A percentile compares a stretch with the other conserved stretches of the same genome.
phyloP scores from a whole-genome alignment of 805 yeast genomes.

The Teunomyces panamensis region DNA sequence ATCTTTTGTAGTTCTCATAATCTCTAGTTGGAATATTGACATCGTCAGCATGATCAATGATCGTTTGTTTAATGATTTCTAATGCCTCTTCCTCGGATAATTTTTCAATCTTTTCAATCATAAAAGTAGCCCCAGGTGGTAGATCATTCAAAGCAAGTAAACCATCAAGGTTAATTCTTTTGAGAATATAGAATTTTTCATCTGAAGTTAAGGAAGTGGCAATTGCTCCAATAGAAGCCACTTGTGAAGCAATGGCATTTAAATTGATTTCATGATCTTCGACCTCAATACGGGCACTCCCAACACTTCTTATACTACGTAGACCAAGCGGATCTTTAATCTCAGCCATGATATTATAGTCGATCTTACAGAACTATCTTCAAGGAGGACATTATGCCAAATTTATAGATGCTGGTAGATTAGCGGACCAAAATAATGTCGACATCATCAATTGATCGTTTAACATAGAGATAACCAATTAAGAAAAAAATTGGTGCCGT shows the following conservation, averaged over 20 bases:
- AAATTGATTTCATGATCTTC: slow-evolving; percentile 12
- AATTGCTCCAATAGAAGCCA: slow-evolving; percentile 23
- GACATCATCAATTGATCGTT: neutral
- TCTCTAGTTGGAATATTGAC: slow-evolving; percentile 32
- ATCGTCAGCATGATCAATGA: slow-evolving; percentile 38
- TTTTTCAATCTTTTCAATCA: slow-evolving; percentile 39
- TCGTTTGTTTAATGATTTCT: slow-evolving; percentile 36
- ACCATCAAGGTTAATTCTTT: slow-evolving; percentile 24
- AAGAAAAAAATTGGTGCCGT: neutral
- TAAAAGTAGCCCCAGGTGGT: slow-evolving; percentile 32
- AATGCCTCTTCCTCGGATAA: slow-evolving; percentile 38
- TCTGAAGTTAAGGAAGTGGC: slow-evolving; percentile 21
- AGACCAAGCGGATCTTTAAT: slow-evolving; percentile 1
- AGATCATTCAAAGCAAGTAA: slow-evolving; percentile 25
- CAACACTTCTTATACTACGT: neutral
- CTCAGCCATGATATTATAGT: neutral
- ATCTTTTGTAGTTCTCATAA: slow-evolving; percentile 21
- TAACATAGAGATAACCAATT: neutral
- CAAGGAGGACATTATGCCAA: neutral
- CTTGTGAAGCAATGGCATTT: slow-evolving; percentile 18
- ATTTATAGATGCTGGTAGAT: neutral
- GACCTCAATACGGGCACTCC: slow-evolving; percentile 6
- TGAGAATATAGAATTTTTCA: slow-evolving; percentile 27
- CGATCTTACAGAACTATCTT: neutral
- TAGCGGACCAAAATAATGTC: neutral